A percentile compares a stretch with the other conserved stretches of the same genome.
phyloP scores from a whole-genome alignment of 148 eudicot species.

The Silene uniflora region DNA sequence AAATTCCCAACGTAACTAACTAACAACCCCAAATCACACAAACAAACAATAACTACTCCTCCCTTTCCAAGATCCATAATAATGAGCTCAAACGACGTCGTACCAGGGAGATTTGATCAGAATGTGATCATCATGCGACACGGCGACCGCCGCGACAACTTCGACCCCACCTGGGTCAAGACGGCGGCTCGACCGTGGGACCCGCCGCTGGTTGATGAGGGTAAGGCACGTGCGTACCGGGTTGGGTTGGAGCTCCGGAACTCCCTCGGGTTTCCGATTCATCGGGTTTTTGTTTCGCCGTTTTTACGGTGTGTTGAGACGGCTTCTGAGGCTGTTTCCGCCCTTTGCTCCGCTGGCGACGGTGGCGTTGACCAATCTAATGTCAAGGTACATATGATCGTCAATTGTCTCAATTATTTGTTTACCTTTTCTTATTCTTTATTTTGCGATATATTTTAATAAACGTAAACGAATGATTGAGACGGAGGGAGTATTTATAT shows the following conservation, averaged over 20 bases:
- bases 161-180: slow-evolving; percentile 53
- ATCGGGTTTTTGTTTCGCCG: slow-evolving; percentile 76
- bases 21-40: neutral
- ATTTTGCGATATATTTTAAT: neutral
- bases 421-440: too few species aligned
- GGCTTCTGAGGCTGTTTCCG: slow-evolving; percentile 57
- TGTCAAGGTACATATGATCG: slow-evolving; percentile 46
- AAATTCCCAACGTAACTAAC: neutral
- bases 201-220: slow-evolving; percentile 62
- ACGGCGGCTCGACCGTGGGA: slow-evolving; percentile 77
- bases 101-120: slow-evolving; percentile 26
- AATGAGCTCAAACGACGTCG: slow-evolving; percentile 11
- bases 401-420: neutral
- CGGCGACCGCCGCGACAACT: slow-evolving; percentile 85
- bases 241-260: slow-evolving; percentile 43
- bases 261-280: slow-evolving; percentile 54
- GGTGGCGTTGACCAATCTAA: slow-evolving; percentile 48
- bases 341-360: slow-evolving; percentile 41
- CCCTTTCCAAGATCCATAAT: neutral
- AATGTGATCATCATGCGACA: slow-evolving; percentile 83
- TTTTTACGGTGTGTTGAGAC: slow-evolving; percentile 79
- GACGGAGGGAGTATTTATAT: too few species aligned
- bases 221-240: slow-evolving; percentile 47
- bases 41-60: too few species aligned
- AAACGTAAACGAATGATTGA: neutral